Conservation (phyloP, 1,284 basidiomycete genomes). For the Microbotryum lychnidis-dioicae region DNA sequence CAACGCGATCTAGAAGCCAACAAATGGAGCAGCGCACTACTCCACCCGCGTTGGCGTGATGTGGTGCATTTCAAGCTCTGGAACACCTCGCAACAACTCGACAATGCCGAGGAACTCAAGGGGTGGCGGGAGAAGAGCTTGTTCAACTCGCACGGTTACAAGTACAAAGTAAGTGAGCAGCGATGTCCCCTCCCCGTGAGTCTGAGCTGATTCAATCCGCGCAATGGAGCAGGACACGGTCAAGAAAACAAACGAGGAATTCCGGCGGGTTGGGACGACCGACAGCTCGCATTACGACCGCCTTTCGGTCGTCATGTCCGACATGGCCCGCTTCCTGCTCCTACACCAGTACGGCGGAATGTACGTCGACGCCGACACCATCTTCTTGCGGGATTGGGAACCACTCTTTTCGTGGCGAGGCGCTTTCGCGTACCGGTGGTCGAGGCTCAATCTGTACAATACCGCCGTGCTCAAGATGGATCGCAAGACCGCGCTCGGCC, state of each 20-base stretch:
- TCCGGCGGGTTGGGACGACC: conserved; percentile 53
- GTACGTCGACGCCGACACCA: conserved; percentile 75
- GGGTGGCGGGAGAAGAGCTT: conserved; percentile 61
- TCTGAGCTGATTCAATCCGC: background rate
- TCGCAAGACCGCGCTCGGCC: conserved; percentile 60
- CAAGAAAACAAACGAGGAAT: background rate
- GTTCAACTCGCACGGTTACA: conserved; percentile 65
- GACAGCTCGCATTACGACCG: conserved; percentile 60
- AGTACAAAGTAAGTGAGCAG: conserved; percentile 40
- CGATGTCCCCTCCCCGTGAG: background rate
- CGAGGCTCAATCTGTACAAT: conserved; percentile 67
- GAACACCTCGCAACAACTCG: conserved; percentile 80
- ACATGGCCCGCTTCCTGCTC: conserved; percentile 74
- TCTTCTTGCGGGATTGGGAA: conserved; percentile 81
- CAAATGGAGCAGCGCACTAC: conserved; percentile 74
- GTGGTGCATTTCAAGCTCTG: conserved; percentile 76
- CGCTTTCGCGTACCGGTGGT: conserved; percentile 78
- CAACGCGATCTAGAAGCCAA: conserved; percentile 59
- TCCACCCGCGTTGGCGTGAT: conserved; percentile 67
- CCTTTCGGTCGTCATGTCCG: conserved; percentile 69
- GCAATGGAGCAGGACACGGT: background rate
- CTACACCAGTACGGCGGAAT: conserved; percentile 75
- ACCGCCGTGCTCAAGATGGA: conserved; percentile 74
- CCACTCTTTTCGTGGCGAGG: conserved; percentile 79
- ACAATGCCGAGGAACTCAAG: conserved; percentile 64